These are phyloP conservation scores for Penicillium sp. DNA, from an alignment of 2,329 filamentous ascomycete genomes.

Conservation along the genomic window DNA sequence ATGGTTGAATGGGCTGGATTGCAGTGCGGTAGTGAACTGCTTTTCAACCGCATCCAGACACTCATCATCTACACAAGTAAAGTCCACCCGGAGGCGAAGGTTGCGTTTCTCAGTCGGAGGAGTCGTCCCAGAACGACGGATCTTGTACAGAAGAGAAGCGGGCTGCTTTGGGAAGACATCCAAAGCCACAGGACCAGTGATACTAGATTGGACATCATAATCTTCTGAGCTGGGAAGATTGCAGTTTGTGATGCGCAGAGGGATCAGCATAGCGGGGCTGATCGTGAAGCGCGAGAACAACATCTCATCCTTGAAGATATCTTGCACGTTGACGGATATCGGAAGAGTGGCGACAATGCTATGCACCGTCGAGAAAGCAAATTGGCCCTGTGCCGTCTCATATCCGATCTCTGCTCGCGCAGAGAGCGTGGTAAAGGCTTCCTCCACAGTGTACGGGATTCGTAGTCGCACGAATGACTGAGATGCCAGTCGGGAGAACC, in stretches of 20 bases:
- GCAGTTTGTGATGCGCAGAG: constrained; percentile 73
- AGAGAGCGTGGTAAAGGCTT: constrained; percentile 70
- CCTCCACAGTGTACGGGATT: constrained; percentile 84
- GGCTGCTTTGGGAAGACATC: constrained; percentile 81
- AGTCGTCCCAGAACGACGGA: constrained; percentile 50
- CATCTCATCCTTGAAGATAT: constrained; percentile 82
- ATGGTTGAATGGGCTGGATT: constrained; percentile 49
- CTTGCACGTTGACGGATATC: constrained; percentile 93
- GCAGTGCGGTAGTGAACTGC: constrained; percentile 53
- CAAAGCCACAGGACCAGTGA: constrained; percentile 50
- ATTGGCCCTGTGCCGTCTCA: constrained; percentile 67
- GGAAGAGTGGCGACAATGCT: constrained; percentile 75
- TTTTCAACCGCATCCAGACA: constrained; percentile 57
- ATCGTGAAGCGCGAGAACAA: constrained; percentile 92
- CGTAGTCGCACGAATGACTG: constrained; percentile 50
- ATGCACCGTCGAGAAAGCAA: constrained; percentile 65
- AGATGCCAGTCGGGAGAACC: constrained; percentile 40
- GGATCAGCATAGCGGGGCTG: constrained; percentile 75
- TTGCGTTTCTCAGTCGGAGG: constrained; percentile 29
- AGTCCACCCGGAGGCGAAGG: constrained; percentile 69
- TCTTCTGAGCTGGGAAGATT: constrained; percentile 70
- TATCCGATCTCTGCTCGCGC: constrained; percentile 79
- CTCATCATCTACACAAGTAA: constrained; percentile 76
- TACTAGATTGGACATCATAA: constrained; percentile 60
- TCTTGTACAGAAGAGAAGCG: constrained; percentile 78